Evolutionary conservation across 352 stramenopile genomes (phyloP), one percentile per base, ranked within the genome.

Genomic region (Phytopythium boreale): DNA sequence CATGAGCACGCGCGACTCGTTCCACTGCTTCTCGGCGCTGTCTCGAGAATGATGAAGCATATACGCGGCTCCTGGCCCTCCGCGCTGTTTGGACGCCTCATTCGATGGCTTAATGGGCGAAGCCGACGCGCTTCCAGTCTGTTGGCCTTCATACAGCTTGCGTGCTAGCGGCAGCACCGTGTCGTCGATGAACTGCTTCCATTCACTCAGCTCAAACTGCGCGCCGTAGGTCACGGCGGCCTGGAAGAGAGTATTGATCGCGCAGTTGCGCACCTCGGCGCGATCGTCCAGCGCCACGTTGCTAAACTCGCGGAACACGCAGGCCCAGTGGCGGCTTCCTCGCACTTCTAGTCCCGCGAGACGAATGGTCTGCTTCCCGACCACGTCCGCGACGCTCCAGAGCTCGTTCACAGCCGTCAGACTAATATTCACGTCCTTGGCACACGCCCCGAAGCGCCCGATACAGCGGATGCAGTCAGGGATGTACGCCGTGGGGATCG

Each of bases 211-310:
- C 2, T 90, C 85, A 58, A 99, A 98, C 46, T 93, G 84, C 37
- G 86, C 72, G 20, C 97, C 96, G 61, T 98, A 96, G 8, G 96
- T 98, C 64, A 98, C 94, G 49, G 97, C 93, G 2, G 93, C 98
- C n/a, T 95, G 97, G 71, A 99, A 98, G 1, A 99, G 78, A 17
- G 97, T 99, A 66, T 99, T 98, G 39, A 99, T 94, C 20, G 96
- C 90, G 68, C 95, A 99, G 74, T 99, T 99, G 58, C 97, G 79
- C 61, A 99, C 93, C 74, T 99, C 96, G 0, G 92, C 87, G 49
- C 97, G 86, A 31, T 85, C 80, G 62, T 99, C 96, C 26, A 97
- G 71, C 11, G 96, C 88, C 4, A 99, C 84, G 17, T 81, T 76
- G n/a, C 80, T 80, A 14, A 98, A 84, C 57, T 97, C 85, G 4